A percentile compares a stretch with the other conserved stretches of the same genome.
These are phyloP conservation scores for Primulina tabacum DNA, from an alignment of 257 asterid genomes.

Conservation along the genomic window DNA sequence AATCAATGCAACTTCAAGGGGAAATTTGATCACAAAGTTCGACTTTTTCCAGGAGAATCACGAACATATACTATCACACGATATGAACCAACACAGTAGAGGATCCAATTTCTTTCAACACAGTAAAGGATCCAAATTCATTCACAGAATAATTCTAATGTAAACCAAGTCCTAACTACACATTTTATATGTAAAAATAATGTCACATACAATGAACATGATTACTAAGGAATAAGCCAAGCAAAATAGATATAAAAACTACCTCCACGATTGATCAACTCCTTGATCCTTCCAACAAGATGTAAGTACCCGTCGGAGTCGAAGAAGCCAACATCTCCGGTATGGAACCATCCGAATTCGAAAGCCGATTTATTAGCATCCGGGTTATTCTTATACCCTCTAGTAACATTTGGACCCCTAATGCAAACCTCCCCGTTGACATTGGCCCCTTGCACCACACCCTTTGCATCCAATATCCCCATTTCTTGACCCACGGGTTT, in stretches of 20 bases:
- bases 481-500: conserved; percentile 90
- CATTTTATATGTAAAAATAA: neutral
- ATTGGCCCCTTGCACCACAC: conserved; percentile 52
- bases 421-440: conserved; percentile 80
- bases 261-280: conserved; percentile 96
- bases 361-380: conserved; percentile 83
- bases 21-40: neutral
- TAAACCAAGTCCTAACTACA: neutral
- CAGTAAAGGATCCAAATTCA: too few relatives aligned
- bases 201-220: neutral
- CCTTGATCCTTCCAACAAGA: conserved; percentile 93
- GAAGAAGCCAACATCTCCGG: conserved; percentile 74
- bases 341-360: conserved; percentile 83
- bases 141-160: too few relatives aligned
- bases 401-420: conserved; percentile 80
- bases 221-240: neutral
- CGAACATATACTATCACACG: neutral
- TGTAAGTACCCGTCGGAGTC: conserved; percentile 82
- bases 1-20: neutral
- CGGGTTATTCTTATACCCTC: conserved; percentile 77
- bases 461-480: conserved; percentile 71
- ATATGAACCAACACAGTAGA: too few relatives aligned
- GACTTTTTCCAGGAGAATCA: neutral
- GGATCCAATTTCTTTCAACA: too few relatives aligned
- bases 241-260: conserved; percentile 15